Percentiles rank a stretch among this genome's conserved stretches.
These are phyloP conservation scores for Mallotus nudiflorus DNA, from an alignment of 345 rosid species.

Conservation along the genomic window DNA sequence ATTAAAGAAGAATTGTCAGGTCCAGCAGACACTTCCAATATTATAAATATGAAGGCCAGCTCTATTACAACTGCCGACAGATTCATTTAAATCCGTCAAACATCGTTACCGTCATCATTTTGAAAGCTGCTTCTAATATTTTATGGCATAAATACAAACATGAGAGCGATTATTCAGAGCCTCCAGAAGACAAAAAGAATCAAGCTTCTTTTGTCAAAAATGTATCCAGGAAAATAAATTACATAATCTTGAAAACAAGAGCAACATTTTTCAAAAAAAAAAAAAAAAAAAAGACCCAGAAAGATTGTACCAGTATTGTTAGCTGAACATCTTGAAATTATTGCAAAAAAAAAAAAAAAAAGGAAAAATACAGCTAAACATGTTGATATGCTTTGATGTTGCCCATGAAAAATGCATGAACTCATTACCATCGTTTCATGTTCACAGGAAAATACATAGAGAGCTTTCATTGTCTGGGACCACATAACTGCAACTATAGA, in stretches of 20 bases:
- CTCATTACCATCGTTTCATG: not conserved
- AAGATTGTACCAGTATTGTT: too few species aligned
- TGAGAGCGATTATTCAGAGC: not conserved
- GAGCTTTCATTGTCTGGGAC: too few species aligned
- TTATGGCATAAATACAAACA: not conserved
- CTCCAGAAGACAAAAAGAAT: not conserved
- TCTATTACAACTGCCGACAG: not conserved
- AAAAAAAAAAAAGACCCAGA: too few species aligned
- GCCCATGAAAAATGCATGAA: not conserved
- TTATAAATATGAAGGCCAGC: not conserved
- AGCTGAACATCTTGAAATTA: too few species aligned
- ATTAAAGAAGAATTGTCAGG: not conserved
- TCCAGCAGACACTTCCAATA: not conserved
- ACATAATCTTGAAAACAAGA: too few species aligned
- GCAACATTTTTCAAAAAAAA: too few species aligned
- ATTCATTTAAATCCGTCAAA: not conserved
- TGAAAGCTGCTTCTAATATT: slow-evolving; percentile 9
- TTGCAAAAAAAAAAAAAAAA: too few species aligned
- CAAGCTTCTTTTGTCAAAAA: not conserved
- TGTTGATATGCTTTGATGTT: not conserved
- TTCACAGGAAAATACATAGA: too few species aligned
- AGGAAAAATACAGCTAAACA: too few species aligned
- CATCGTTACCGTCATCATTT: not conserved
- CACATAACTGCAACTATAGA: not conserved
- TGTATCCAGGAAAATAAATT: too few species aligned